Base-by-base conservation (phyloP, 1,284 basidiomycete genomes). In the Sporisorium iseilematis-ciliati region DNA sequence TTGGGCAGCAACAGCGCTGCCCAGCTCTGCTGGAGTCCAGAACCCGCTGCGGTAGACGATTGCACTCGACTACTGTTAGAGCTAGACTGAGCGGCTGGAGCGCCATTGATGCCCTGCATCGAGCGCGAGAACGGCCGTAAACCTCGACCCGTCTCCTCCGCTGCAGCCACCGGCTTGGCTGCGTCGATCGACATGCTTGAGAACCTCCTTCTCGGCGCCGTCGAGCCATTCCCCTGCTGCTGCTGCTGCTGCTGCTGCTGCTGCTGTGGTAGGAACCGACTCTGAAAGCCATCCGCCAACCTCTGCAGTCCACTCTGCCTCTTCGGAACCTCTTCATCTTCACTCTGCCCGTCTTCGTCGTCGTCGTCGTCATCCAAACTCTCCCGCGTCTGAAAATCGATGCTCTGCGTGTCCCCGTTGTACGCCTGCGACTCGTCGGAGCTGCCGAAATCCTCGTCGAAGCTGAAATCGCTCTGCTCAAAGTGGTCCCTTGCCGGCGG, bases 1-100 rank as follows among this genome's bases (percentile, higher is more conserved):
- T 71, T 63, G 2, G 82, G 82, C 31, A 84, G 55, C 26, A 84
- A 55, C 20, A 84, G 51, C 7, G 77, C 79, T 40, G 63, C 59
- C 80, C 80, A 81, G 55, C 69, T 73, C 26, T 69, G 71, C 23
- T 63, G 65, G 20, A 73, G 8, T 18, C 60, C 64, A 14, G 31
- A 33, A 16, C 23, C 14, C 25, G 7, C 29, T 29, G 23, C 40
- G 3, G 58, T 18, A 21, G 57, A 40, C 38, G 53, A 59, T 26
- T 40, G 53, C 4, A 10, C 26, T 7, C 68, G 57, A 16, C n/a
- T 18, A 7, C n/a, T 18, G 11, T 16, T 26, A n/a, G 50, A 53
- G 46, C 68, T 65, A 4, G 63, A 38, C 29, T 54, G 41, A 23
- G 35, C 42, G 33, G 8, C 10, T 31, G 5, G 29, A 31, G 29